Base-by-base conservation (phyloP, 495 filamentous ascomycete genomes). In the Lasiosphaeriaceae sp. region DNA sequence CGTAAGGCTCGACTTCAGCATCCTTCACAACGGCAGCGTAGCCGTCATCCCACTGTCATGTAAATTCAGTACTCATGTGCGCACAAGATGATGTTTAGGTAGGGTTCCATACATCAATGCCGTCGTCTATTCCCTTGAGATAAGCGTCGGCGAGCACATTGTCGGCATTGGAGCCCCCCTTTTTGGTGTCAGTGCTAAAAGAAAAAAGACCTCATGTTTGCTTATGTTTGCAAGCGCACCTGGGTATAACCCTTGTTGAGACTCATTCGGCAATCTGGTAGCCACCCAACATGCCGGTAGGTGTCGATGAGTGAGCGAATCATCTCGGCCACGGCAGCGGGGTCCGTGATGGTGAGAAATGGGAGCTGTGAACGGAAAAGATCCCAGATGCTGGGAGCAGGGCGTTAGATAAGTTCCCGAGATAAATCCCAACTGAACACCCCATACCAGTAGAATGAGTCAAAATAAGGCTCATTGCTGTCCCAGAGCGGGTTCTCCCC, bases 161-260 rank as follows among this genome's bases (percentile, higher is more conserved):
- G 61, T 92, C 88, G n/a, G 89, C 88, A 57, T 92, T 91, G 0
- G 87, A 90, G 0, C 89, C 89, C 21, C 89, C 90, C 71, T 68
- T 19, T 21, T 3, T 14, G 1, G 35, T 4, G 50, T 63, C 20
- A 63, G 52, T 23, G 14, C 4, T 9, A 14, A 14, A 17, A 5
- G 1, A 4, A 1, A 43, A 34, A 11, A 1, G 16, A 2, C 5
- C 16, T 0, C 12, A 17, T 14, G 1, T 5, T 16, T 5, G 1
- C 12, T 16, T 5, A 14, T 43, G 0, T 11, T 5, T 2, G 5
- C 1, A 43, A 17, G 5, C 9, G 50, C 16, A 68, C 67, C 58
- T 92, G 87, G 1, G 88, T 90, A 54, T 77, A 86, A 1, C 88
- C 87, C 67, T 87, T 88, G 59, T 79, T 86, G 1, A 88, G 65